A percentile compares a stretch with the other conserved stretches of the same genome.
Conservation (phyloP, 2,329 filamentous ascomycete species). For the Fusarium gaditjirri region DNA sequence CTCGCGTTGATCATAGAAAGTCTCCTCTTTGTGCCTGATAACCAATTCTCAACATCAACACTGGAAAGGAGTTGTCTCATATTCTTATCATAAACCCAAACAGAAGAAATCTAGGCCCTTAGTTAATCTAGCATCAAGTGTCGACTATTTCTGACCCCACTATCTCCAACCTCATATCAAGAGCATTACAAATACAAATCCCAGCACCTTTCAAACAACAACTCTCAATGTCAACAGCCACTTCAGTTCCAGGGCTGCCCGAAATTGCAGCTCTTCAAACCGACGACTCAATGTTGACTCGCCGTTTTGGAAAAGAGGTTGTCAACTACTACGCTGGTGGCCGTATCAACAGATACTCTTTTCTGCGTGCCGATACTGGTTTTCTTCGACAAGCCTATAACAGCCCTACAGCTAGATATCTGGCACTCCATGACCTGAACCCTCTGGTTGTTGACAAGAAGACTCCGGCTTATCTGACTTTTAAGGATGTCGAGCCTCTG, state of each 20-base stretch:
- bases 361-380: slow-evolving; percentile 75
- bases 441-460: slow-evolving; percentile 71
- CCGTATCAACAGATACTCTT: slow-evolving; percentile 82
- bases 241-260: slow-evolving; percentile 51
- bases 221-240: slow-evolving; percentile 46
- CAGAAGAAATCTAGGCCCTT: neutral
- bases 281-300: slow-evolving; percentile 74
- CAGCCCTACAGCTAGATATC: slow-evolving; percentile 74
- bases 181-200: slow-evolving; percentile 31
- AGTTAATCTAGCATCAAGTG: neutral
- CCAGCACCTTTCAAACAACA: slow-evolving; percentile 7
- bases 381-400: slow-evolving; percentile 76
- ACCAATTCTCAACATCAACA: slow-evolving; percentile 3
- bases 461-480: slow-evolving; percentile 74
- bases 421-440: slow-evolving; percentile 81
- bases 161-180: neutral
- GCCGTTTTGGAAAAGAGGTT: slow-evolving; percentile 82
- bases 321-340: slow-evolving; percentile 87
- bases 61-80: neutral
- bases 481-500: slow-evolving; percentile 74
- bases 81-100: neutral
- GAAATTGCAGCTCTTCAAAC: slow-evolving; percentile 57
- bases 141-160: neutral
- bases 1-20: slow-evolving; percentile 5
- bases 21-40: slow-evolving; percentile 18